Base-by-base conservation (phyloP, 2,329 filamentous ascomycete genomes). In the Trichoderma cornu-damae region DNA sequence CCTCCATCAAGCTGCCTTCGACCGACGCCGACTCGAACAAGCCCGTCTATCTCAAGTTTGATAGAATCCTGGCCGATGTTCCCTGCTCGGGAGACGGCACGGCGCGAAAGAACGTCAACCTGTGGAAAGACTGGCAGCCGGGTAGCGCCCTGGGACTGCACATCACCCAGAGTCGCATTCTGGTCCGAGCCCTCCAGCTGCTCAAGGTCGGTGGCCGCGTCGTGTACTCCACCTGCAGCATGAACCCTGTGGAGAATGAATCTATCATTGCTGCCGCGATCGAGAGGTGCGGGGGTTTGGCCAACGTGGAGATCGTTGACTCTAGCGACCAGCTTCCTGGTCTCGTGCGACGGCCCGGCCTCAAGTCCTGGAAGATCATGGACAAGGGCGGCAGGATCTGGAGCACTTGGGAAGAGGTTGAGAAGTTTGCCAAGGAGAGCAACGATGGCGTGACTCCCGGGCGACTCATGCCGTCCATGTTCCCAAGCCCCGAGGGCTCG, bases 161-260 rank as follows among this genome's bases (percentile, higher is more conserved):
- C 72, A 76, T 84, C 32, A 95, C 90, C 1, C 94, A 99, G 73
- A 82, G 90, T 43, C 82, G 93, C 46, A 99, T 99, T 64, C 78
- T 99, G 48, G 89, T 96, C 57, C 87, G 94, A 61, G 90, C 94
- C 30, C 79, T 99, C 51, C 93, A 97, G 75, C 90, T 99, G 85
- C 83, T 99, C 63, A 97, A 96, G 78, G 88, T 90, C 57, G 93
- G 94, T 38, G 94, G 94, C 51, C 85, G 92, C 61, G 89, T 97
- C 26, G 93, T 99, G 52, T 99, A 97, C 76, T 97, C 93, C 3
- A 99, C 94, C 18, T 99, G 94, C 80, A 96, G 91, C 72, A 90
- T 99, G 89, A 99, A 99, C 74, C 94, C 94, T 0, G 85, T 97
- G 26, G 94, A 99, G 77, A 96, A 99, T 68, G 94, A 99, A 74